Evolutionary conservation across 2,329 filamentous ascomycete genomes (phyloP), one percentile per base, ranked within the genome.

Genomic region (Seiridium cupressi): DNA sequence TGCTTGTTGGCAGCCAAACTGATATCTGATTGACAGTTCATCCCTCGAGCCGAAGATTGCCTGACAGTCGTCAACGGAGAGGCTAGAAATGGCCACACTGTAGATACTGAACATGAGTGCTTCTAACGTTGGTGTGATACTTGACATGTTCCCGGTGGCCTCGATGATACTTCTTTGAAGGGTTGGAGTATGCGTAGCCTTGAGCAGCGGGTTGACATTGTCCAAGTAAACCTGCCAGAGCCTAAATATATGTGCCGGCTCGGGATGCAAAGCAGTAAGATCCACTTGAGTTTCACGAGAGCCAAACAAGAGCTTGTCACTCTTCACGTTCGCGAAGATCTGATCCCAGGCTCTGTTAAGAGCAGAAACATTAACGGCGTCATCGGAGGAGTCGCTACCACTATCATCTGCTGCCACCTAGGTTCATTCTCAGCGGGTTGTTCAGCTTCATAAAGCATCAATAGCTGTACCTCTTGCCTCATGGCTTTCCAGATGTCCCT

Each of bases 151-250:
- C 7, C 74, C 70, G 0, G 73, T 73, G 7, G 81, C 82, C 18
- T 84, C 77, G 10, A 87, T 76, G 4, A 88, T 78, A 3, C 76
- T 77, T 1, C 67, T 64, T 62, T 88, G 84, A 0, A 87, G 66
- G 1, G 70, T 85, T 0, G 85, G 84, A 0, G 79, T 77, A 64
- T 88, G 85, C 0, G 82, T 82, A 40, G 87, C 75, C 57, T 85
- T 87, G n/a, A 87, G 70, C 2, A 88, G 63, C 0, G 85, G 84
- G 62, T 88, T 77, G 56, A 87, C 79, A 46, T 85, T 85, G 35
- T 86, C 79, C 0, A 87, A 70, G 62, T 84, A 88, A 0, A 80
- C 71, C 66, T 87, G 84, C 84, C 85, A 88, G 0, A 84, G 70
- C 32, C 73, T 68, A 60, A 84, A 80, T 5, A 82, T 79, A 0